These are phyloP conservation scores for Zostera marina DNA, from an alignment of 116 monocot species.

Conservation along the genomic window DNA sequence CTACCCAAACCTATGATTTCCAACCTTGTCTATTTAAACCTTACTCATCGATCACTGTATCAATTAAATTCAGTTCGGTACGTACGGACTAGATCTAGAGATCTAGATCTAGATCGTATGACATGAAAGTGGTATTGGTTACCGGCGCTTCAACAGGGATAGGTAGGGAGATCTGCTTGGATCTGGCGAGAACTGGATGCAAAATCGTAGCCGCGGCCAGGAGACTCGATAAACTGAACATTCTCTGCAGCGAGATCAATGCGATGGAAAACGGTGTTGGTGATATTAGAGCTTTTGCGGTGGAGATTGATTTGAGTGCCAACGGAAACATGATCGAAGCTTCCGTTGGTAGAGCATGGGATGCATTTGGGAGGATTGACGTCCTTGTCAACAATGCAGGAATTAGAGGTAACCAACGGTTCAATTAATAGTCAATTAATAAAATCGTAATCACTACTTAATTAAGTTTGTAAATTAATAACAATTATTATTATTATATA, in stretches of 20 bases:
- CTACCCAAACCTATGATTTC: too few species aligned
- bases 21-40: too few species aligned
- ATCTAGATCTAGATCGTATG: too few species aligned
- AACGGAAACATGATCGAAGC: slow-evolving; percentile 15
- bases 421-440: background rate
- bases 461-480: background rate
- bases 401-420: slow-evolving; percentile 33
- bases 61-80: too few species aligned
- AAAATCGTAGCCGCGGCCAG: slow-evolving; percentile 34
- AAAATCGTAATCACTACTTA: background rate
- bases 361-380: slow-evolving; percentile 45
- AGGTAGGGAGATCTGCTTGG: slow-evolving; percentile 39
- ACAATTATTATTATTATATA: too few species aligned
- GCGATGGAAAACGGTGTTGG: background rate
- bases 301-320: slow-evolving; percentile 40
- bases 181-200: slow-evolving; percentile 35
- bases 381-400: slow-evolving; percentile 52
- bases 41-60: too few species aligned
- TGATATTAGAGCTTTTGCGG: slow-evolving; percentile 16
- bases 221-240: slow-evolving; percentile 16
- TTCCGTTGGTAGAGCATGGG: slow-evolving; percentile 38
- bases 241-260: slow-evolving; percentile 38
- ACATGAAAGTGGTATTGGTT: slow-evolving; percentile 42
- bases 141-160: slow-evolving; percentile 50
- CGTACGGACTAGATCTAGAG: too few species aligned